These are phyloP conservation scores for Xerocomus potaroensis DNA, from an alignment of 768 basidiomycete genomes.

Conservation along the genomic window DNA sequence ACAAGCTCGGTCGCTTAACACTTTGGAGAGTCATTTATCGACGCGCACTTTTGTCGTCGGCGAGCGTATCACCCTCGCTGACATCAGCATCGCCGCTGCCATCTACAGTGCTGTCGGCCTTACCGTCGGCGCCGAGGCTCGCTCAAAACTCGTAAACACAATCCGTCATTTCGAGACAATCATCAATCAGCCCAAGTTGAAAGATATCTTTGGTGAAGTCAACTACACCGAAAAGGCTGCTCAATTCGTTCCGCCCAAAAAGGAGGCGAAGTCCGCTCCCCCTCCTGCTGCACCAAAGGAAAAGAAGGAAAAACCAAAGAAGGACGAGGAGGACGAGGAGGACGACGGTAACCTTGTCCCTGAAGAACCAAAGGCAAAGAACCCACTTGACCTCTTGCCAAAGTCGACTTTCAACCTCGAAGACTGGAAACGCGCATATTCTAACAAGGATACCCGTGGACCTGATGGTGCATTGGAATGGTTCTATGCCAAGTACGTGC, in stretches of 20 bases:
- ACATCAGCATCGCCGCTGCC: constrained; percentile 63
- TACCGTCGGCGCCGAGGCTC: constrained; percentile 61
- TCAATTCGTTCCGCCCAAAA: constrained; percentile 69
- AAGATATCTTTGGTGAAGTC: constrained; percentile 58
- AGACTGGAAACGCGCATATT: constrained; percentile 98
- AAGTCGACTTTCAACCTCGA: constrained; percentile 86
- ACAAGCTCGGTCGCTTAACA: constrained; percentile 53
- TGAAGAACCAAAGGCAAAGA: constrained; percentile 86
- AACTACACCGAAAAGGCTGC: constrained; percentile 64
- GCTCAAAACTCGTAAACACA: constrained; percentile 68
- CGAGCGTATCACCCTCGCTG: constrained; percentile 93
- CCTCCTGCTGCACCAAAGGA: constrained; percentile 38
- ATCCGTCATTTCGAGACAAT: constrained; percentile 87
- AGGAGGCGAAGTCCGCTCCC: constrained; percentile 53
- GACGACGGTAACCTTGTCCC: constrained; percentile 74
- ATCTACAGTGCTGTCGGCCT: constrained; percentile 50
- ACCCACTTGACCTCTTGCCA: constrained; percentile 89
- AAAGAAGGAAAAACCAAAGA: constrained; percentile 62
- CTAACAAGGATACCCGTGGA: constrained; percentile 95
- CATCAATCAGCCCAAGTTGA: constrained; percentile 75
- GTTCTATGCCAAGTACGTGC: constrained; percentile 88
- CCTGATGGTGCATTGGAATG: constrained; percentile 81
- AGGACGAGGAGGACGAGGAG: constrained; percentile 56
- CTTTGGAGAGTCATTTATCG: constrained; percentile 70
- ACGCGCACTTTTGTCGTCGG: constrained; percentile 87